Evolutionary conservation across 768 basidiomycete genomes (phyloP), one percentile per base, ranked within the genome.

Genomic region (Psilocybe cyanescens): DNA sequence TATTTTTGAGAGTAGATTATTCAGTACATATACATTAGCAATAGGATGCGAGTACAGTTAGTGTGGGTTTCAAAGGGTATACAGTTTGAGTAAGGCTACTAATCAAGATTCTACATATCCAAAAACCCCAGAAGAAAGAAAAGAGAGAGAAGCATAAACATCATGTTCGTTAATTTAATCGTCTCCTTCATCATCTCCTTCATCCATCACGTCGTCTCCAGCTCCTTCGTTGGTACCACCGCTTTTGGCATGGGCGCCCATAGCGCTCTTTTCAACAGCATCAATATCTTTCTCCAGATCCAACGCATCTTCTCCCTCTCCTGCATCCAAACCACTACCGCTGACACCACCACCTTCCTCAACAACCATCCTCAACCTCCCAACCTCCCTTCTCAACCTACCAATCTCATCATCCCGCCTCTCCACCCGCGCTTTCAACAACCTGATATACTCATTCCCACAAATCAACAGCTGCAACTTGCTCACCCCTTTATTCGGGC

Each of bases 401-500:
- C 71, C 78, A 66, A 97, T 91, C 76, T 95, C 94, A 49, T 81
- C 83, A 69, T 97, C 94, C 64, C 95, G 76, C 69, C 91, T 81
- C 57, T 92, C 89, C 52, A 96, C 84, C 31, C 91, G 85, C 16
- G 78, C 88, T 62, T 91, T 91, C 68, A 97, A 81, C 63, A 84
- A 77, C 65, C 89, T 81, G 63, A 98, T 89, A 71, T 83, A 96
- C 72, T 95, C 91, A 73, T 98, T 98, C 37, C 92, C 92, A 69
- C 93, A 96, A 61, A 94, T 87, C 58, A 98, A 75, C 39, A 98
- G 78, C 75, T 97, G 95, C 59, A 97, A 79, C 80, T 97, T 98
- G 80, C 92, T 94, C 51, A 98, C 94, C 14, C 89, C 89, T 69
- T 95, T 91, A 74, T 98, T 98, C 8, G 95, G 95, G n/a, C 95